These are phyloP conservation scores for Xylariaceae sp. DNA, from an alignment of 2,329 filamentous ascomycete species.

Conservation along the genomic window DNA sequence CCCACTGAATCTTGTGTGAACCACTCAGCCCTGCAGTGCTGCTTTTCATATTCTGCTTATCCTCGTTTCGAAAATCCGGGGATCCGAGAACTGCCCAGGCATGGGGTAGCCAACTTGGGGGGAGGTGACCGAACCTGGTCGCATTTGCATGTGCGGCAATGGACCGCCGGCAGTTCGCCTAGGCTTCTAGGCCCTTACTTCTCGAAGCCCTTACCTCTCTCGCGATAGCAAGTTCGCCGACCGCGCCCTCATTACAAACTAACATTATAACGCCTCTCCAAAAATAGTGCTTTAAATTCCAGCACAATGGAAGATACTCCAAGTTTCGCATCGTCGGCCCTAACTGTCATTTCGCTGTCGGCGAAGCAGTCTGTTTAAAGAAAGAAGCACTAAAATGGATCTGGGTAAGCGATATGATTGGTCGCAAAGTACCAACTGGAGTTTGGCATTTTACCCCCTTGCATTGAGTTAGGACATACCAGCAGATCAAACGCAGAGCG, in stretches of 20 bases:
- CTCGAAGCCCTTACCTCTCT: too few species aligned
- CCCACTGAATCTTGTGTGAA: not conserved
- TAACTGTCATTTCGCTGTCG: not conserved
- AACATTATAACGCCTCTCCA: too few species aligned
- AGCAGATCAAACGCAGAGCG: slow-evolving; percentile 25
- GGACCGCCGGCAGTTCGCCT: too few species aligned
- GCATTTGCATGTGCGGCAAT: not conserved
- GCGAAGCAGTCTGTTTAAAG: slow-evolving; percentile 10
- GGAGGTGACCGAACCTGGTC: not conserved
- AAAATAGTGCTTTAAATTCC: not conserved
- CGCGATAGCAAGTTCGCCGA: too few species aligned
- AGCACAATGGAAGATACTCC: not conserved
- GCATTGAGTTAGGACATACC: slow-evolving; percentile 1
- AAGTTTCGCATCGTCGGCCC: not conserved
- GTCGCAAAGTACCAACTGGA: slow-evolving; percentile 6
- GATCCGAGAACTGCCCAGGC: slow-evolving; percentile 14
- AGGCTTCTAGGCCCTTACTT: too few species aligned
- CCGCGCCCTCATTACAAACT: too few species aligned
- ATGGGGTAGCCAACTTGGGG: not conserved
- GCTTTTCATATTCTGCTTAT: slow-evolving; percentile 5
- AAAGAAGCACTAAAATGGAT: not conserved
- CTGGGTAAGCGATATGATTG: not conserved
- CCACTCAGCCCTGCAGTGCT: not conserved
- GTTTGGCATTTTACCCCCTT: slow-evolving; percentile 18
- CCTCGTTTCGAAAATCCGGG: slow-evolving; percentile 30